Evolutionary conservation across 2,329 filamentous ascomycete species (phyloP), one percentile per base, ranked within the genome.

Genomic region (Coleophoma eucalyptorum): DNA sequence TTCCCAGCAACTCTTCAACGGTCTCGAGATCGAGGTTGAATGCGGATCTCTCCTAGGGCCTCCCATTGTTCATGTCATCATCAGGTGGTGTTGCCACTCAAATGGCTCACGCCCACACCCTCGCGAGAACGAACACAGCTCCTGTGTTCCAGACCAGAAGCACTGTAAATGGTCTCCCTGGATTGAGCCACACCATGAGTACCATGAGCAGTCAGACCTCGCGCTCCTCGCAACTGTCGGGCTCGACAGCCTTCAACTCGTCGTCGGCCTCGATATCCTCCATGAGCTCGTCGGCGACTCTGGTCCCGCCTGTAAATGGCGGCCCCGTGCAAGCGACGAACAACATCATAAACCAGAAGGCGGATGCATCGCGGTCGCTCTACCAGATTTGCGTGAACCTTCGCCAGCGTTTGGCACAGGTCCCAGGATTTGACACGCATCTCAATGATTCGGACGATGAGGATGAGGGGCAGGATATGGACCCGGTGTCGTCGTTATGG

Each of bases 271-370:
- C 65, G 16, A 53, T 67, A n/a, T 62, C 64, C 21, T 61, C 62
- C 21, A 62, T 64, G 57, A 58, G 54, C 31, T 65, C 60, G 48
- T 63, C 60, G 31, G 53, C 58, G 44, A 67, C 67, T n/a, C 52
- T 68, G 47, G 61, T 66, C 46, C 51, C 67, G 43, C 69, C 70
- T 15, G 60, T 67, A 50, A 72, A 77, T 43, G 81, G 76, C 53
- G 83, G 83, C 43, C 81, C 81, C 53, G 81, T 92, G 55, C 74
- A 90, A 62, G 88, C 91, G 54, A 90, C 88, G 53, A 81, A 89
- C 68, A 97, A 96, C 70, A 96, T 99, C 68, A 96, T 99, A 77
- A 99, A 99, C 72, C 89, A 93, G 70, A 89, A 90, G 67, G 94
- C 92, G 67, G 92, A 96, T 68, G 92, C 94, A 58, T 90, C 89